Percentiles rank a stretch among this genome's conserved stretches.
Conservation (phyloP, 345 rosid species). For the Lepidium aucheri region DNA sequence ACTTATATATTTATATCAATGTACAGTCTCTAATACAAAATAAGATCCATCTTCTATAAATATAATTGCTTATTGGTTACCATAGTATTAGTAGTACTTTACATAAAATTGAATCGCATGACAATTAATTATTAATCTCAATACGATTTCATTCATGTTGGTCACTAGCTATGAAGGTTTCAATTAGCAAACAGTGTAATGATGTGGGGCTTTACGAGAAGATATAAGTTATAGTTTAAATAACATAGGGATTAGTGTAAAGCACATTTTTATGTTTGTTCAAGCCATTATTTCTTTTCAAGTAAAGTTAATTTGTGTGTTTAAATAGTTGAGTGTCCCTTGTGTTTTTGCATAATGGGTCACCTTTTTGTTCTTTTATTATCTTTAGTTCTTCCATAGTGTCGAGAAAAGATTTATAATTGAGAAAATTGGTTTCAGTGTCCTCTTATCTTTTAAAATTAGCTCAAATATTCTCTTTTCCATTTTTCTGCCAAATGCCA, state of each 20-base stretch:
- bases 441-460: no score
- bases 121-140: neutral
- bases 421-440: no score
- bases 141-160: neutral
- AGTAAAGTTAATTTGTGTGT: neutral
- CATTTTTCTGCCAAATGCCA: no score
- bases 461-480: no score
- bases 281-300: neutral
- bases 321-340: neutral
- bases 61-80: neutral
- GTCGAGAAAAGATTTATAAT: neutral
- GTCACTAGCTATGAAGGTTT: neutral
- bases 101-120: neutral
- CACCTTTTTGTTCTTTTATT: neutral
- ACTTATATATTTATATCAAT: no score
- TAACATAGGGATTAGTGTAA: conserved; percentile 16
- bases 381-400: neutral
- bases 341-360: neutral
- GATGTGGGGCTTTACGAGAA: neutral
- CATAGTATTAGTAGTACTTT: no score
- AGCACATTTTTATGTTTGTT: conserved; percentile 5
- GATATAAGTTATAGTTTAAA: neutral
- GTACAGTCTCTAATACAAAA: no score
- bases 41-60: no score
- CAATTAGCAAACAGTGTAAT: neutral